Conservation (phyloP, 345 rosid species). For the Toxicodendron radicans region DNA sequence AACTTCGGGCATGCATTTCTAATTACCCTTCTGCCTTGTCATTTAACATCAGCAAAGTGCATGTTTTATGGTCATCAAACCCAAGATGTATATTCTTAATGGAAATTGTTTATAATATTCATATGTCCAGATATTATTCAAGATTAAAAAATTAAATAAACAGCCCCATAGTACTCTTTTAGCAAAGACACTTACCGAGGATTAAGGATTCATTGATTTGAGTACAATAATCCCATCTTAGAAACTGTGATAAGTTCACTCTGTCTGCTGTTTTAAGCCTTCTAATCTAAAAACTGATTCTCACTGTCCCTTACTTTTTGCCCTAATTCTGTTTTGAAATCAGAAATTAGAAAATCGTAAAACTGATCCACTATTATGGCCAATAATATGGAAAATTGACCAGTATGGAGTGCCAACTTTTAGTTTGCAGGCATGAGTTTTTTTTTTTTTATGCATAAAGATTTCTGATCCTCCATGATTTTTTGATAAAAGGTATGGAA, state of each 20-base stretch:
- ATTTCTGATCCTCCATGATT: not conserved
- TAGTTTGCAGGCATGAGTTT: not conserved
- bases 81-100: not conserved
- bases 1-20: not conserved
- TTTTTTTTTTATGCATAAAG: not conserved
- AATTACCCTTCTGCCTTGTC: not conserved
- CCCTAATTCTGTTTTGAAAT: no score
- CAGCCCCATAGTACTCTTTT: not conserved
- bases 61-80: not conserved
- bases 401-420: not conserved
- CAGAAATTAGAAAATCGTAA: no score
- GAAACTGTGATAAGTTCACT: not conserved
- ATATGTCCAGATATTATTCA: not conserved
- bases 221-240: not conserved
- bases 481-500: constrained; percentile 66
- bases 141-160: not conserved
- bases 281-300: no score
- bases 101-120: not conserved
- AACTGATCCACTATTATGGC: not conserved
- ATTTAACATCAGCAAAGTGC: not conserved
- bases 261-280: not conserved
- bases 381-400: not conserved
- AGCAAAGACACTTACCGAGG: not conserved
- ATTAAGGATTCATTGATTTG: not conserved
- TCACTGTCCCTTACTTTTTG: no score